Evolutionary conservation across 2,329 filamentous ascomycete species (phyloP), one percentile per base, ranked within the genome.

Genomic region (Exophiala aquamarina): DNA sequence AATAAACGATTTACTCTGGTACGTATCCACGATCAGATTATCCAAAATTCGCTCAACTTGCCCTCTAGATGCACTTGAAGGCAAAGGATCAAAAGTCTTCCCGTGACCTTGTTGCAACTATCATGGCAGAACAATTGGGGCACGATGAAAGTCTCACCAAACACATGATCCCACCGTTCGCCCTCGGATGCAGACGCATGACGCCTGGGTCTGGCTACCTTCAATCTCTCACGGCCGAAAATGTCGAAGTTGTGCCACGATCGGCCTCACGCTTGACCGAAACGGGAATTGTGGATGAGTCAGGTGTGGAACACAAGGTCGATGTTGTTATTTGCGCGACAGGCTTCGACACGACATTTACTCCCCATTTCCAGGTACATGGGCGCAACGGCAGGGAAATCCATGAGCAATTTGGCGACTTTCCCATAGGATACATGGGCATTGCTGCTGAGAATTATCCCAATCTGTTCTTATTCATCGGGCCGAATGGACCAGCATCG

Each of bases 1-100:
- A 79, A 78, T 52, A 70, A 72, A 41, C 67, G 73, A 4, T 80
- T 79, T 65, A 74, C 73, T 37, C 19, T 54, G 48, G 45, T 49
- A 43, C 37, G 36, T 33, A n/a, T 18, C 20, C 15, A 18, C 19
- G 33, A 9, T 19, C 33, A 26, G 11, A 17, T 17, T 32, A 13
- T 21, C 14, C 47, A 9, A 51, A 20, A 18, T n/a, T n/a, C n/a
- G n/a, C n/a, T n/a, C n/a, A n/a, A n/a, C n/a, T n/a, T n/a, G n/a
- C 31, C 9, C 11, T 5, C 13, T 32, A 51, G 49, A 53, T 53
- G 50, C 50, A 53, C 20, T 31, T 53, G 18, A 53, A 53, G 28
- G 47, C 44, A 32, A 50, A 52, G 29, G 52, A 55, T 26, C 46
- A 49, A 21, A 61, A 63, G 42, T 60, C 66, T 19, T 73, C 73